Evolutionary conservation across 140 eudicot genomes (phyloP).

Genomic region (Senecio squalidus): DNA sequence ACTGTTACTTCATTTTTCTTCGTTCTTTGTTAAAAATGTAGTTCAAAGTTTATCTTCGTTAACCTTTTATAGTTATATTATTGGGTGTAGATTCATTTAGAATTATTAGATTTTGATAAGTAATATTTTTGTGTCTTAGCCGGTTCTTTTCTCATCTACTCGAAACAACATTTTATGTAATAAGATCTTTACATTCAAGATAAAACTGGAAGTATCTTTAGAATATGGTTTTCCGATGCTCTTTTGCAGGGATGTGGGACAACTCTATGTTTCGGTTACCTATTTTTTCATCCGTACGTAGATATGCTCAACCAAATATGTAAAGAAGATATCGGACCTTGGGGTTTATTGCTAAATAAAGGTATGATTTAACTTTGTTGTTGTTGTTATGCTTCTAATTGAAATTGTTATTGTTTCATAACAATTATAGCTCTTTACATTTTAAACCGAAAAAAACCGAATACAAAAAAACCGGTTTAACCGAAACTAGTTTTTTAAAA

Average conservation of each 20-base stretch:
- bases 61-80: slow-evolving; percentile 10
- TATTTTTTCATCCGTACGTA: too few species aligned
- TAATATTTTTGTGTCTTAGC: slow-evolving; percentile 7
- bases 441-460: too few species aligned
- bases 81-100: background rate
- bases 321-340: too few species aligned
- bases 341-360: too few species aligned
- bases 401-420: too few species aligned
- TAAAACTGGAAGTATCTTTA: background rate
- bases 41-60: slow-evolving; percentile 16
- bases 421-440: too few species aligned
- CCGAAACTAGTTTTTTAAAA: too few species aligned
- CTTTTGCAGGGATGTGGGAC: background rate
- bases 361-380: too few species aligned
- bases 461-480: too few species aligned
- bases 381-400: too few species aligned
- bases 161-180: slow-evolving; percentile 14
- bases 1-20: background rate
- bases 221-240: slow-evolving; percentile 8
- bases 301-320: too few species aligned
- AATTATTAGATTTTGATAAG: slow-evolving; percentile 3
- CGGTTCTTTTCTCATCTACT: background rate
- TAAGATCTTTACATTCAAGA: background rate
- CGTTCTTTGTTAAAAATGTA: slow-evolving; percentile 21
- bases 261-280: background rate